Percentiles rank a stretch among this genome's conserved stretches.
phyloP scores from a whole-genome alignment of 2,329 filamentous ascomycete species.

The Fusarium sterilihyphosum region DNA sequence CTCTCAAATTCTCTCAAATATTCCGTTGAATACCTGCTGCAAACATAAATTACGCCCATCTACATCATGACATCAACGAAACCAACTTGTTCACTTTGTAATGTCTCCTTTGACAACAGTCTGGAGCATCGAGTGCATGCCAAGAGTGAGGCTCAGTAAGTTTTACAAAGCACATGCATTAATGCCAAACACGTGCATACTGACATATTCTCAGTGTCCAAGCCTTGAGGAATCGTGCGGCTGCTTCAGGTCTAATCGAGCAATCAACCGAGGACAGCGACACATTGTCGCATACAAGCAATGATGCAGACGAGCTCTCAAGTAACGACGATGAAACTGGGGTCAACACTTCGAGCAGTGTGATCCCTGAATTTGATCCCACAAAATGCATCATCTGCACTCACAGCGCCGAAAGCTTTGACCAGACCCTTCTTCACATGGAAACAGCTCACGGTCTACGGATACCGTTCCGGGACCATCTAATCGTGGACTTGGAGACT shows the following conservation, averaged over 20 bases:
- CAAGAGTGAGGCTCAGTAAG: conserved; percentile 17
- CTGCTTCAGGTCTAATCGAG: not conserved
- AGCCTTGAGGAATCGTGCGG: not conserved
- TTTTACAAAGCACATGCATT: rapidly evolving
- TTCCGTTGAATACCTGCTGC: rapidly evolving
- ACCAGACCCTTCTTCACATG: conserved; percentile 59
- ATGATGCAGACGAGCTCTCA: not conserved
- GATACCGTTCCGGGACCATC: conserved; percentile 50
- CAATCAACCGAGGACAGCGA: not conserved
- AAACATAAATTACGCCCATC: not conserved
- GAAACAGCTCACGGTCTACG: conserved; percentile 57
- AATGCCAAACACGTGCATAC: rapidly evolving
- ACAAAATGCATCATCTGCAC: conserved; percentile 57
- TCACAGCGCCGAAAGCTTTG: conserved; percentile 42
- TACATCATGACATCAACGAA: not conserved
- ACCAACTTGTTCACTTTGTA: conserved; percentile 5
- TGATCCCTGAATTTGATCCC: conserved; percentile 35
- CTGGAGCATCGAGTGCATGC: conserved; percentile 13
- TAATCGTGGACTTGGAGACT: conserved; percentile 58
- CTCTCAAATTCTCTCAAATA: rapidly evolving
- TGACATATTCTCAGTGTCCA: not conserved
- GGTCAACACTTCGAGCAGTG: not conserved
- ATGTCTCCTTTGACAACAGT: conserved; percentile 5
- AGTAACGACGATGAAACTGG: not conserved
- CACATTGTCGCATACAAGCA: not conserved